Conservation (phyloP, 2,329 filamentous ascomycete genomes). For the Tolypocladium tundrense region DNA sequence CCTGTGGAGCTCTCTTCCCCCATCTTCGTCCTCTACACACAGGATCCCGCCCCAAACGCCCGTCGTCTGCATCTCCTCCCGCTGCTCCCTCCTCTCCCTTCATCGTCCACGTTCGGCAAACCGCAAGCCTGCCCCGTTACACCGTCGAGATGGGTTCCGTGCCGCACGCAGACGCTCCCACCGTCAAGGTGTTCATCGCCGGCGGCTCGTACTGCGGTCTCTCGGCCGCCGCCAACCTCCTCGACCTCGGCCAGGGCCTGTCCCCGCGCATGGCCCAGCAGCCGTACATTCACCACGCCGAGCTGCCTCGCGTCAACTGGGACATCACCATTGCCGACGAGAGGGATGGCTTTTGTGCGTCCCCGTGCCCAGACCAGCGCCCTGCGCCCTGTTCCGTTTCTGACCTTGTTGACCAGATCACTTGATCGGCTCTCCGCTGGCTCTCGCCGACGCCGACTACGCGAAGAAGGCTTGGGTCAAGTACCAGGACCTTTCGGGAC, state of each 20-base stretch:
- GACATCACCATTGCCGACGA: slow-evolving; percentile 69
- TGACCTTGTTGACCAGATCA: slow-evolving; percentile 44
- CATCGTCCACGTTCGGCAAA: neutral
- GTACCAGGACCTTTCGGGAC: slow-evolving; percentile 54
- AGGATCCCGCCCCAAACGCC: neutral
- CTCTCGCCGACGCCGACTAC: slow-evolving; percentile 53
- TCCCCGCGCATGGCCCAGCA: slow-evolving; percentile 32
- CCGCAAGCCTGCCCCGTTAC: neutral
- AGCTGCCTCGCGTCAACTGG: slow-evolving; percentile 40
- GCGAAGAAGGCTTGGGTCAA: slow-evolving; percentile 60
- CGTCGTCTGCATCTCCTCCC: neutral
- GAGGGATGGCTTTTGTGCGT: slow-evolving; percentile 72
- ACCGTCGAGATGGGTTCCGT: slow-evolving; percentile 18
- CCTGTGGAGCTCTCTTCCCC: neutral
- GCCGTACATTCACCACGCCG: slow-evolving; percentile 27
- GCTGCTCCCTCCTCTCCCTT: neutral
- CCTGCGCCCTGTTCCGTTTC: neutral
- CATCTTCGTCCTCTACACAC: neutral
- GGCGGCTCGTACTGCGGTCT: slow-evolving; percentile 68
- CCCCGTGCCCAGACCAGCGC: neutral
- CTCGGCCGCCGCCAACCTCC: slow-evolving; percentile 53
- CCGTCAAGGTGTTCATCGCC: slow-evolving; percentile 52
- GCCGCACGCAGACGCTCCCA: slow-evolving; percentile 14
- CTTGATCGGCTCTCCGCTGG: slow-evolving; percentile 64
- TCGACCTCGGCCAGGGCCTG: slow-evolving; percentile 52